phyloP scores from a whole-genome alignment of 2,329 filamentous ascomycete species.

The Aureobasidium sp. region DNA sequence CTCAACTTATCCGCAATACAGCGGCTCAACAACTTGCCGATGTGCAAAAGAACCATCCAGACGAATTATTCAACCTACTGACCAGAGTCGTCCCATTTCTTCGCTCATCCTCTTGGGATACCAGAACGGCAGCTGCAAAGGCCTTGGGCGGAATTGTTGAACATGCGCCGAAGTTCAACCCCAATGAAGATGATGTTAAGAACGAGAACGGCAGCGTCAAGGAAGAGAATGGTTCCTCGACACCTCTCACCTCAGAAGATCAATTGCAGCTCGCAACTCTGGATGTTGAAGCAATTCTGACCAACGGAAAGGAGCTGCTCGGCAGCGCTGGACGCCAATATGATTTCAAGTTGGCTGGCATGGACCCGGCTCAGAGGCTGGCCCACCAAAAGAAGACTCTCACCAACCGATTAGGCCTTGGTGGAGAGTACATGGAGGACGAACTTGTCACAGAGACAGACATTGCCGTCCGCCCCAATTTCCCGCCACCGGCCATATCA shows the following conservation, averaged over 20 bases:
- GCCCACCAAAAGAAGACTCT: conserved; percentile 87
- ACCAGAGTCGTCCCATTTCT: conserved; percentile 93
- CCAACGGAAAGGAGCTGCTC: conserved; percentile 73
- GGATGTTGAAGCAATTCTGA: conserved; percentile 72
- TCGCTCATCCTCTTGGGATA: conserved; percentile 94
- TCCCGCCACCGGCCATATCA: conserved; percentile 39
- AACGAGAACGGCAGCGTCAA: conserved; percentile 46
- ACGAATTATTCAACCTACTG: conserved; percentile 93
- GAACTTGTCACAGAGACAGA: conserved; percentile 67
- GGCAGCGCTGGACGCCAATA: conserved; percentile 74
- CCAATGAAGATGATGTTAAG: conserved; percentile 64
- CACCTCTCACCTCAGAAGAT: conserved; percentile 44
- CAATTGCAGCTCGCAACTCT: conserved; percentile 66
- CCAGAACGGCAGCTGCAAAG: conserved; percentile 83
- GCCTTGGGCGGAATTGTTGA: conserved; percentile 91
- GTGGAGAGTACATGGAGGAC: conserved; percentile 78
- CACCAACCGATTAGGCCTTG: conserved; percentile 69
- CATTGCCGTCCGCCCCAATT: conserved; percentile 39
- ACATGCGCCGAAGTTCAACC: conserved; percentile 80
- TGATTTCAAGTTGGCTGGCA: conserved; percentile 72
- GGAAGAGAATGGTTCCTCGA: conserved; percentile 43
- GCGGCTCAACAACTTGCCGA: conserved; percentile 95
- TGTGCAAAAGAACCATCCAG: conserved; percentile 95
- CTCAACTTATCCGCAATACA: conserved; percentile 89
- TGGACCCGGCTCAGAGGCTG: conserved; percentile 75